Percentiles rank a stretch among this genome's conserved stretches.
phyloP scores from a whole-genome alignment of 2,329 filamentous ascomycete species.

The Pseudocercospora musae region DNA sequence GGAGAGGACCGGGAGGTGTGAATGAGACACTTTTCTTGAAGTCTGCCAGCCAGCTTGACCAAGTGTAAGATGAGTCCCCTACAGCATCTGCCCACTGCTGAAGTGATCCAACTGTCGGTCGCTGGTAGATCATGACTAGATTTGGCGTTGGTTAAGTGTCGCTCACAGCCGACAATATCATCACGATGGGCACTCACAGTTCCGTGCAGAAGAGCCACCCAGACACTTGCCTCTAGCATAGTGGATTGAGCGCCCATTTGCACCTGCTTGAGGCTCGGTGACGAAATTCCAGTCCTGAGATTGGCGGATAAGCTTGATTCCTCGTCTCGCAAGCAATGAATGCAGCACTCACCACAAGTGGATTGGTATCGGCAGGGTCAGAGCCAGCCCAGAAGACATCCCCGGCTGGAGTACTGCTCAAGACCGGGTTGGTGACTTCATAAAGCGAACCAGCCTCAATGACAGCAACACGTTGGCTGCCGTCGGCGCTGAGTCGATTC shows the following conservation, averaged over 20 bases:
- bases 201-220: conserved; percentile 30
- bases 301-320: neutral
- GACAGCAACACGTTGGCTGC: conserved; percentile 14
- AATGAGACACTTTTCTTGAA: conserved; percentile 27
- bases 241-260: conserved; percentile 15
- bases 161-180: neutral
- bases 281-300: conserved; percentile 19
- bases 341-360: neutral
- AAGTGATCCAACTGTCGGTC: conserved; percentile 9
- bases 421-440: conserved; percentile 15
- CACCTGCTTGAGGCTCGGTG: conserved; percentile 29
- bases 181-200: conserved; percentile 2
- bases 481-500: neutral
- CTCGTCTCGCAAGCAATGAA: neutral
- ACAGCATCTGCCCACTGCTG: conserved; percentile 34
- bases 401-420: neutral
- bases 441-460: conserved; percentile 30
- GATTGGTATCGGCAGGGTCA: conserved; percentile 4
- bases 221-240: conserved; percentile 33
- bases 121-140: conserved; percentile 19
- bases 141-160: neutral
- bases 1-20: conserved; percentile 16
- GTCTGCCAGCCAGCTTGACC: conserved; percentile 29
- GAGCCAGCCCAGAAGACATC: conserved; percentile 5
- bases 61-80: conserved; percentile 34